These are phyloP conservation scores for Nymphaea thermarum DNA, from an alignment of 164 flowering plant genomes.

Conservation along the genomic window DNA sequence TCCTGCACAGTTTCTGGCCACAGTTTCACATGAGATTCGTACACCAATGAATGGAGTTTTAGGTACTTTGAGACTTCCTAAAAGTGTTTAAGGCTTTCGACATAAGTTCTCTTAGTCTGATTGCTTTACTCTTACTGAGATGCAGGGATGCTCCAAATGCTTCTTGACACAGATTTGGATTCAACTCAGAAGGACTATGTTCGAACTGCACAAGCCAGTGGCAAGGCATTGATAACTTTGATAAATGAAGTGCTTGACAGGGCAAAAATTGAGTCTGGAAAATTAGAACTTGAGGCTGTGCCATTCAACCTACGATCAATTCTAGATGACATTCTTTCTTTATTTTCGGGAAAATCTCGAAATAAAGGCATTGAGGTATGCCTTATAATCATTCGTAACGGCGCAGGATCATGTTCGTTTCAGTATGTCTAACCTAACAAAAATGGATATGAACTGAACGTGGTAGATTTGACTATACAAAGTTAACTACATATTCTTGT, in stretches of 20 bases:
- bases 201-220: constrained; percentile 88
- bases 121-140: not conserved
- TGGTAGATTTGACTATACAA: no score
- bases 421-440: no score
- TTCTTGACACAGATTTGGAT: constrained; percentile 66
- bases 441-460: no score
- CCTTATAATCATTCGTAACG: not conserved
- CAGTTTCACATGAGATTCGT: constrained; percentile 93
- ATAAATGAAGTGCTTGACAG: constrained; percentile 93
- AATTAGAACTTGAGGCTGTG: constrained; percentile 73
- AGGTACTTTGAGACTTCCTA: constrained; percentile 26
- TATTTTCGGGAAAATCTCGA: constrained; percentile 81
- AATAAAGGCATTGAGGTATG: constrained; percentile 77
- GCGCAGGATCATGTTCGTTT: no score
- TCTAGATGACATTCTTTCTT: constrained; percentile 79
- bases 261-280: constrained; percentile 92
- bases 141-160: constrained; percentile 87
- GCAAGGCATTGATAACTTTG: constrained; percentile 64
- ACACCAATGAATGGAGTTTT: constrained; percentile 98
- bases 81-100: no score
- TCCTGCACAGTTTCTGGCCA: constrained; percentile 74
- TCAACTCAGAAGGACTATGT: constrained; percentile 75
- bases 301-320: constrained; percentile 65
- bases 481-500: no score
- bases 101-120: no score